phyloP scores from a whole-genome alignment of 805 yeast genomes.

The Ogataea glucozyma region DNA sequence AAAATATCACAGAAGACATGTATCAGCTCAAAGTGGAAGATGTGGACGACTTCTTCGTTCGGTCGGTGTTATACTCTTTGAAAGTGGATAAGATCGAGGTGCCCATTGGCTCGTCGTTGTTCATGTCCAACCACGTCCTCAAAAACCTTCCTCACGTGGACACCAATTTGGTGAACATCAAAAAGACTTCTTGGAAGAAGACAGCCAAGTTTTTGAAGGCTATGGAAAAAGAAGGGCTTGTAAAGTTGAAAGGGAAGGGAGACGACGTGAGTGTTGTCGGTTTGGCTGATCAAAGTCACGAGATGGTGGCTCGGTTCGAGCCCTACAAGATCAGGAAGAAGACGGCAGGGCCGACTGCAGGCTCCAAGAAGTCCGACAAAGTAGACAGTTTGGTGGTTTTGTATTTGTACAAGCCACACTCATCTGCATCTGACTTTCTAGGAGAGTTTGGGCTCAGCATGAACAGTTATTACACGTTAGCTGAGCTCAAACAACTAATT shows the following conservation, averaged over 20 bases:
- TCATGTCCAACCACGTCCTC: slow-evolving; percentile 69
- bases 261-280: slow-evolving; percentile 69
- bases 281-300: slow-evolving; percentile 47
- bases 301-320: slow-evolving; percentile 56
- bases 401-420: slow-evolving; percentile 59
- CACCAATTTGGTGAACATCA: slow-evolving; percentile 53
- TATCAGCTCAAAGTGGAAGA: slow-evolving; percentile 56
- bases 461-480: slow-evolving; percentile 47
- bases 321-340: slow-evolving; percentile 53
- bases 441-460: slow-evolving; percentile 41
- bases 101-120: slow-evolving; percentile 73
- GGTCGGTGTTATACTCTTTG: slow-evolving; percentile 71
- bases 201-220: slow-evolving; percentile 81
- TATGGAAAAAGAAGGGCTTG: slow-evolving; percentile 73
- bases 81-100: slow-evolving; percentile 54
- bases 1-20: slow-evolving; percentile 39
- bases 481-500: slow-evolving; percentile 55
- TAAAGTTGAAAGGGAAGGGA: slow-evolving; percentile 79
- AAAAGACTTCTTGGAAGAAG: slow-evolving; percentile 88
- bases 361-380: slow-evolving; percentile 8
- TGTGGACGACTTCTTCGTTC: slow-evolving; percentile 69
- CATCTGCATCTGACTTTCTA: slow-evolving; percentile 48
- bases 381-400: slow-evolving; percentile 31
- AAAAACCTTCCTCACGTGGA: slow-evolving; percentile 75
- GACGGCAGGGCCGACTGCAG: slow-evolving; percentile 5